Evolutionary conservation across 108 stramenopile species (phyloP), one percentile per base, ranked within the genome.

Genomic region (Cyclotella cryptica): DNA sequence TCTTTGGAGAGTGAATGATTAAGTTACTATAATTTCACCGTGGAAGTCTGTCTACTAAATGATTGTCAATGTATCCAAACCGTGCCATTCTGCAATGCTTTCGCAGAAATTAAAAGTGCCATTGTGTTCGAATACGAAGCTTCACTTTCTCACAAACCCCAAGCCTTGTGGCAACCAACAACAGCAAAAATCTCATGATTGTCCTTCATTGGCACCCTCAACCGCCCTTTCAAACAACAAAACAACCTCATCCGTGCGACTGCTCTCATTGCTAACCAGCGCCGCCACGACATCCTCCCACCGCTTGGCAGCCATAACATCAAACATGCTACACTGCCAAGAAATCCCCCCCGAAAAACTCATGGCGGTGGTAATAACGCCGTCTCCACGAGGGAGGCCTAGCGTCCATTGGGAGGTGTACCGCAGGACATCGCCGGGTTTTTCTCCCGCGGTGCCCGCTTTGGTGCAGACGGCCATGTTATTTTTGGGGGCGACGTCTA

Each of bases 201-300:
- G n/a, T n/a, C n/a, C n/a, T n/a, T n/a, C n/a, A n/a, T n/a, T n/a
- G n/a, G n/a, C n/a, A n/a, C n/a, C n/a, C 30, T 35, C 29, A 30
- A 60, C 17, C 22, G 62, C 21, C 28, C 93, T 84, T 64, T 94
- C 93, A 77, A 94, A 94, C 11, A 94, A 53, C 53, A 94, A 66
- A n/a, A 94, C 84, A 21, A 90, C 91, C 74, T 94, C 90, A 79
- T 92, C 89, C 45, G 93, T 94, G 39, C 91, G 63, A 54, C 53
- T 69, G 55, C 75, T 67, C 21, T 79, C 87, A 78, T 94, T 94
- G 65, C 86, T 88, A 11, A 77, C 75, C 66, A 94, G 68, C 0
- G 93, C 93, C 53, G 85, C 83, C 27, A 94, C 89, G 0, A 94
- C 91, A 64, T 88, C 81, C 21, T 88, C 86, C 90, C 90, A 94